Base-by-base conservation (phyloP, 2,329 filamentous ascomycete genomes). In the Aspergillus neotritici region DNA sequence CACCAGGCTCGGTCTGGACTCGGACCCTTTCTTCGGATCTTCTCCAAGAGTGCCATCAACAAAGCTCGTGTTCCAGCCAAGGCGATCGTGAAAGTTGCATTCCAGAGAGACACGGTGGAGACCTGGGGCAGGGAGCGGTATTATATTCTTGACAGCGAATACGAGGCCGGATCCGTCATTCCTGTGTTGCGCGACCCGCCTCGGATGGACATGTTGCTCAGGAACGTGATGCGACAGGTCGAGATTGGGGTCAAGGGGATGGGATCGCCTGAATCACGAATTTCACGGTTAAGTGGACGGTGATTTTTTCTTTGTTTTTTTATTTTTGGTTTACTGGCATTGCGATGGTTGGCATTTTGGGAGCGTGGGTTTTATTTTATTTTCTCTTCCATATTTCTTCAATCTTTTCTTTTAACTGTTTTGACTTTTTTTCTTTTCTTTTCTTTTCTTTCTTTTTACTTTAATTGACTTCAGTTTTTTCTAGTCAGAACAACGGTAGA, bases 91-190 rank as follows among this genome's bases (percentile, higher is more conserved):
- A 61, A 54, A 54, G 52, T 66, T 16, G 58, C 64, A 54, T 66
- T 66, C 50, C 60, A 60, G 34, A 48, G 45, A 21, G 52, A 57
- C 16, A 47, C 49, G 36, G 59, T 61, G 53, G 57, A 56, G 53
- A 55, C 49, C 35, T 55, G 52, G 49, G 54, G 53, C 25, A 56
- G 50, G 38, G 61, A 65, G 42, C 53, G 56, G 39, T 64, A 66
- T 53, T 63, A 58, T 56, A 61, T 64, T 33, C 44, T 64, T 37
- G 57, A 61, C 25, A 53, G 53, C 41, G 59, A 63, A 34, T 65
- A 64, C 39, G 62, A 66, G 44, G 63, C 63, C 48, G 57, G 52
- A 54, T 66, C 62, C 49, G 63, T 66, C 49, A 48, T 65, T 43
- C 44, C 50, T 11, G 44, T 51, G 11, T 42, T 65, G 41, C 61